Base-by-base conservation (phyloP, 441 rosid species). In the Populus hybrid region DNA sequence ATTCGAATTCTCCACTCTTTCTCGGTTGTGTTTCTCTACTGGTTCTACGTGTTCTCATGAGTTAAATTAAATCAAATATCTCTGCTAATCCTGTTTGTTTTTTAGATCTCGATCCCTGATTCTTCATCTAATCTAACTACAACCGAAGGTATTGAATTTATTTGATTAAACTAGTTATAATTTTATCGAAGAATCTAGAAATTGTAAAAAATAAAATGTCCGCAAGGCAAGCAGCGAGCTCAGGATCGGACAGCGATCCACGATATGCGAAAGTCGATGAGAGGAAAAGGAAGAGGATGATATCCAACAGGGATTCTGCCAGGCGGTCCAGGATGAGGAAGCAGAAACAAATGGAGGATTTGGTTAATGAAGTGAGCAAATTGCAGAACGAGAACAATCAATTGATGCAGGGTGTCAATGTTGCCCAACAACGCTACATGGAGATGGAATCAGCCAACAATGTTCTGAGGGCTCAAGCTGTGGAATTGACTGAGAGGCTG, bases 1-100 rank as follows among this genome's bases (percentile, higher is more conserved):
- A 86, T 94, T 75, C 92, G 97, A 46, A 84, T 94, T 73, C 81
- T 93, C 30, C 99, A 94, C 79, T 94, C 99, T 7, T 93, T 93
- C 81, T 94, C 99, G 21, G 97, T 94, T 80, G 97, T 90, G 6
- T 94, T 90, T 74, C 95, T 94, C 16, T 94, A 93, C 90, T 92
- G 95, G 88, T 89, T 94, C 38, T 93, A 93, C 87, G 98, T 89
- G 66, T 90, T 94, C 83, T 94, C 98, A 84, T 86, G 88, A 91
- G 86, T 11, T 80, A 66, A 70, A 57, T 67, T 74, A 36, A 36
- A 36, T 8, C 40, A 36, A 8, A 71, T 64, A 12, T 77, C 76
- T 69, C 26, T 26, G 34, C 20, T 71, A 28, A 59, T 72, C 46
- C 12, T n/a, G 3, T 16, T 53, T 71, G 8, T 42, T 59, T 21